These are phyloP conservation scores for Alternaria sp. DNA, from an alignment of 2,329 filamentous ascomycete genomes.

Conservation along the genomic window DNA sequence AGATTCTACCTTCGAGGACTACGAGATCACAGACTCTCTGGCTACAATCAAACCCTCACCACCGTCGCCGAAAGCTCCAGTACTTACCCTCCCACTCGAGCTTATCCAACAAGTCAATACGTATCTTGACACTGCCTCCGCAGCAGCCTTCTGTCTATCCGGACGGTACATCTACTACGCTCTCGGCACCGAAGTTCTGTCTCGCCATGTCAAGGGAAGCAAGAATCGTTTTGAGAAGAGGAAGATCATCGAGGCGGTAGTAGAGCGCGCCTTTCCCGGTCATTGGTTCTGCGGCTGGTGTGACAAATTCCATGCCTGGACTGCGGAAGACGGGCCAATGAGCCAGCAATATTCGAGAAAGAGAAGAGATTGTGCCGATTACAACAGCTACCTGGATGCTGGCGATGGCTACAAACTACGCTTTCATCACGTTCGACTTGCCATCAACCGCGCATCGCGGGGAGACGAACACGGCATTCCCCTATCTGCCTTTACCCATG, in stretches of 20 bases:
- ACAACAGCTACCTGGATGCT: conserved; percentile 35
- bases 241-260: conserved; percentile 29
- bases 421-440: conserved; percentile 41
- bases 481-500: conserved; percentile 21
- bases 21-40: conserved; percentile 10
- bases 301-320: conserved; percentile 38
- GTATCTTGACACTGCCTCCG: conserved; percentile 30
- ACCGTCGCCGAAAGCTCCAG: conserved; percentile 14
- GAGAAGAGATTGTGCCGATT: conserved; percentile 28
- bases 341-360: background rate
- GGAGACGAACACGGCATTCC: conserved; percentile 36
- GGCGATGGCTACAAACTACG: conserved; percentile 25
- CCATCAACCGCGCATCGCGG: conserved; percentile 23
- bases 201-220: conserved; percentile 18
- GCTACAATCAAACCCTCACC: conserved; percentile 10
- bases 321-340: conserved; percentile 16
- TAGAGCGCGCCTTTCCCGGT: conserved; percentile 42
- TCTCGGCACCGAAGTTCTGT: conserved; percentile 31
- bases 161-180: conserved; percentile 38
- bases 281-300: conserved; percentile 47
- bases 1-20: conserved; percentile 9
- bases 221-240: conserved; percentile 30
- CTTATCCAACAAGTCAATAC: conserved; percentile 38
- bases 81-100: conserved; percentile 38
- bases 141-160: conserved; percentile 36